These are phyloP conservation scores for Amaranthus hypochondriacus DNA, from an alignment of 148 eudicot genomes.

Conservation along the genomic window DNA sequence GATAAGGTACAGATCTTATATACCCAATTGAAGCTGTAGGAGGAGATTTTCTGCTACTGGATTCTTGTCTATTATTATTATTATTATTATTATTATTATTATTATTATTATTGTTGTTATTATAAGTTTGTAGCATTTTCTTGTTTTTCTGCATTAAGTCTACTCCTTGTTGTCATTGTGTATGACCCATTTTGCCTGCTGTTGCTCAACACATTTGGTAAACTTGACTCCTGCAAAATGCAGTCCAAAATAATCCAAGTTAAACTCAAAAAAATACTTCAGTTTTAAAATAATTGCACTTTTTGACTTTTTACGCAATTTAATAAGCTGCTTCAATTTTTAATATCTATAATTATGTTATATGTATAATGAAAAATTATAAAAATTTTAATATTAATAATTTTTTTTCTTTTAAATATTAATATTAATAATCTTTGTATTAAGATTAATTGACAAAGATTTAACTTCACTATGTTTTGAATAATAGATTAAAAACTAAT, in stretches of 20 bases:
- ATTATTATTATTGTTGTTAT: not conserved
- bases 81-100: slow-evolving; percentile 6
- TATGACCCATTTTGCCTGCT: slow-evolving; percentile 39
- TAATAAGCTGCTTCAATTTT: no score
- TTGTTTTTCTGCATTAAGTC: slow-evolving; percentile 23
- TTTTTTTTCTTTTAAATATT: no score
- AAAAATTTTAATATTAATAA: no score
- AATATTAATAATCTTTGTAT: no score
- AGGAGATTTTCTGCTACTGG: slow-evolving; percentile 62
- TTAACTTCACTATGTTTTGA: no score
- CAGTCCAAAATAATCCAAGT: not conserved
- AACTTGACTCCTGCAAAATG: slow-evolving; percentile 69
- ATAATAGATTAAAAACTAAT: no score
- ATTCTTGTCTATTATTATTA: slow-evolving; percentile 22
- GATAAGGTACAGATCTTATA: slow-evolving; percentile 71
- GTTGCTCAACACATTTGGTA: slow-evolving; percentile 46
- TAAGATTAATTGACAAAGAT: no score
- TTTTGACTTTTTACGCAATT: no score
- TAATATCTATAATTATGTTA: no score
- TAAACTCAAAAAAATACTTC: no score
- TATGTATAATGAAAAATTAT: no score
- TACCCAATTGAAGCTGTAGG: slow-evolving; percentile 38
- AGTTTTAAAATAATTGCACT: no score
- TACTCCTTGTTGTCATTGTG: slow-evolving; percentile 69
- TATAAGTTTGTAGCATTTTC: slow-evolving; percentile 24